Evolutionary conservation across 495 filamentous ascomycete species (phyloP).

Genomic region (Daldinia decipiens): DNA sequence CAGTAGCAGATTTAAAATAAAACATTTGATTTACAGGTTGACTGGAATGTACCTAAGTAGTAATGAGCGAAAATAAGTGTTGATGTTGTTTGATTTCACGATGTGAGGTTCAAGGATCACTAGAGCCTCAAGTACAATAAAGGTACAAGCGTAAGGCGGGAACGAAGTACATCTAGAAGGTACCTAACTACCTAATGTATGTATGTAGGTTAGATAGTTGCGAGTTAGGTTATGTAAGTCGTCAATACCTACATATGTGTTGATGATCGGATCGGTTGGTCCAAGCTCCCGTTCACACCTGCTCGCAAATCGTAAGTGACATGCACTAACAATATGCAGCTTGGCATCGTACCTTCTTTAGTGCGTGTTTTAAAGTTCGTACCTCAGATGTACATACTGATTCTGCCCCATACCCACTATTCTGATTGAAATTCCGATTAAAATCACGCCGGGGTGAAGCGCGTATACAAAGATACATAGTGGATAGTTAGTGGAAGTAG

Average conservation of each 20-base stretch:
- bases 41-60: neutral
- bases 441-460: constrained; percentile 4
- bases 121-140: constrained; percentile 32
- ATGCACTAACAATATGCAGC: neutral
- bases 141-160: constrained; percentile 11
- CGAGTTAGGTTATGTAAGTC: neutral
- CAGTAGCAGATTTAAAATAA: neutral
- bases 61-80: neutral
- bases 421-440: neutral
- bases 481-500: too few species aligned
- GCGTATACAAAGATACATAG: constrained; percentile 3
- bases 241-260: neutral
- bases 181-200: neutral
- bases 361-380: neutral
- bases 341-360: neutral
- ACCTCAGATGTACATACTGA: neutral
- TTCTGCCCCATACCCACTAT: neutral
- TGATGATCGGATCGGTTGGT: neutral
- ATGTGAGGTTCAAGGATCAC: constrained; percentile 36
- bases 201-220: too few species aligned
- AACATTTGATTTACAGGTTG: neutral
- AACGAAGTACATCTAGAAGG: neutral
- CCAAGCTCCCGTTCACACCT: constrained; percentile 11
- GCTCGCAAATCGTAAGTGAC: neutral
- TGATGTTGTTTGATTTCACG: neutral